Evolutionary conservation across 805 yeast genomes (phyloP), one percentile per base, ranked within the genome.

Genomic region (Candida broadrunensis): DNA sequence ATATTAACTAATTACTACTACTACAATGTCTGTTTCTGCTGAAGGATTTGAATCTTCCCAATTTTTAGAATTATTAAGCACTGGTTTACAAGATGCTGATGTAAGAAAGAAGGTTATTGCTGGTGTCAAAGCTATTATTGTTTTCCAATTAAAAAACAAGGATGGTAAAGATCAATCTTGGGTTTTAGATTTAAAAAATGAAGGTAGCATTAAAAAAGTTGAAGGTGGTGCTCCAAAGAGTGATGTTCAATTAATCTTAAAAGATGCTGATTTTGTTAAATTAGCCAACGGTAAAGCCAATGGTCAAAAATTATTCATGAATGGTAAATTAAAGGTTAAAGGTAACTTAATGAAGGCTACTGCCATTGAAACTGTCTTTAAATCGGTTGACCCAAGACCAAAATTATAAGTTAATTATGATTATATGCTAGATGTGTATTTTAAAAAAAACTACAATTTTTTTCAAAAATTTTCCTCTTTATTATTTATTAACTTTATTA

Each of bases 301-400:
- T 62, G 88, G 95, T 35, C 95, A 88, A 66, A 83, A 81, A 68
- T 75, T 88, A 56, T 88, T 86, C 64, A 78, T 88, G 85, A 69
- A 77, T 53, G 96, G 96, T 32, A 84, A 83, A 65, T 77, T 88
- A 63, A 87, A 86, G 75, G 82, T 88, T 49, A 85, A 83, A 73
- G 96, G 96, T 50, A 86, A 88, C 70, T 83, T 88, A 69, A 85
- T 85, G 90, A 88, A 88, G 74, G 95, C 95, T 40, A 78, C 90
- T 34, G 78, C 79, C 44, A 78, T 85, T 45, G 91, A 85, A 64
- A 67, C 75, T 36, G 78, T 85, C 37, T 75, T 85, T 66, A 81
- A 81, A 72, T 47, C 63, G 23, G 49, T 67, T 38, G 75, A 61
- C 55, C 70, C 72, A 42, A 67, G 64, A 58, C 60, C 75, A 37